Percentiles rank a stretch among this genome's conserved stretches.
Conservation (phyloP, 345 rosid genomes). For the Citrus maxima region DNA sequence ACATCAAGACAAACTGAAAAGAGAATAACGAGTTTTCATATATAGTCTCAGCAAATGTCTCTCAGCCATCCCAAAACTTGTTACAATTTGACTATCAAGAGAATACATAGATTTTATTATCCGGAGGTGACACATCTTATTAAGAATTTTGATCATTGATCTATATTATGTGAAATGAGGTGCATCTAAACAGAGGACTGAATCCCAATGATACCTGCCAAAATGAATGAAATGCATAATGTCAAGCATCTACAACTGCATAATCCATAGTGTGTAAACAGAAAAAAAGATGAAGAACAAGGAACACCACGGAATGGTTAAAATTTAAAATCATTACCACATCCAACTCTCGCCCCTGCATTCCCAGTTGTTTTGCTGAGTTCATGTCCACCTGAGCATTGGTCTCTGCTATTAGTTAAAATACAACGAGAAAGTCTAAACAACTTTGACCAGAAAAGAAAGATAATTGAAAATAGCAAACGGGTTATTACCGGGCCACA, state of each 20-base stretch:
- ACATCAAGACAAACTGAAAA: neutral
- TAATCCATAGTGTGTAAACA: neutral
- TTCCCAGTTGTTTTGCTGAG: conserved; percentile 88
- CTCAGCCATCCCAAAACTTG: neutral
- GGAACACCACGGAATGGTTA: neutral
- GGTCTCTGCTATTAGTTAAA: conserved; percentile 2
- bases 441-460: neutral
- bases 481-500: neutral
- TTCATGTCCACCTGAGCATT: conserved; percentile 75
- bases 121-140: neutral
- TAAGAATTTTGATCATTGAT: neutral
- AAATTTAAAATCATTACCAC: conserved; percentile 46
- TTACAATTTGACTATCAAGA: neutral
- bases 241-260: conserved; percentile 1
- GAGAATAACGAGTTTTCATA: neutral
- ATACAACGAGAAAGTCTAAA: neutral
- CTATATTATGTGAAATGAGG: neutral
- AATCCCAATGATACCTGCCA: conserved; percentile 81
- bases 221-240: conserved; percentile 4
- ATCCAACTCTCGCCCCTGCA: conserved; percentile 83
- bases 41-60: neutral
- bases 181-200: conserved; percentile 54
- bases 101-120: neutral
- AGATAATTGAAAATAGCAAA: neutral
- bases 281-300: neutral